Conservation (phyloP, 2,329 filamentous ascomycete species). For the Westerdykella sp. region DNA sequence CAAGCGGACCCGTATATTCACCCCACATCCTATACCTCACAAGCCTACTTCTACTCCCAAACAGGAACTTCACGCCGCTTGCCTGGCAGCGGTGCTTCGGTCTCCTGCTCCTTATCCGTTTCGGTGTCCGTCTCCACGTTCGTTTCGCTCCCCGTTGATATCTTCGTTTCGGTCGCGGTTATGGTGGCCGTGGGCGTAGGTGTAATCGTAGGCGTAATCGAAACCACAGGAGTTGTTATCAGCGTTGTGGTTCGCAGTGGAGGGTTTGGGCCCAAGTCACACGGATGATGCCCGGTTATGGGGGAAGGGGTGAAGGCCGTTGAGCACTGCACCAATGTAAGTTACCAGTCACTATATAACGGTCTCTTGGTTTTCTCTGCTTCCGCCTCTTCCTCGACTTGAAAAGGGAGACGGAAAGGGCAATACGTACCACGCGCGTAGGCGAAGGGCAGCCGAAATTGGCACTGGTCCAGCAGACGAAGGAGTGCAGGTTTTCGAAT, state of each 20-base stretch:
- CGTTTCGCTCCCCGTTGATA: too few relatives aligned
- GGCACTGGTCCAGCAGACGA: constrained; percentile 24
- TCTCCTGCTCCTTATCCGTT: neutral
- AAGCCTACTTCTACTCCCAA: too few relatives aligned
- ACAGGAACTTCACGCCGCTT: neutral
- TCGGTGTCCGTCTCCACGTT: too few relatives aligned
- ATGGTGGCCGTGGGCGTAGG: neutral
- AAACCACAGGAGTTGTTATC: too few relatives aligned
- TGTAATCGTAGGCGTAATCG: neutral
- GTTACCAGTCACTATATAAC: neutral
- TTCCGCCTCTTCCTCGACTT: too few relatives aligned
- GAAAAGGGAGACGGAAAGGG: neutral
- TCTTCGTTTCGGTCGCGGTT: too few relatives aligned
- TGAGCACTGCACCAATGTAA: constrained; percentile 14
- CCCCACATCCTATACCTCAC: too few relatives aligned
- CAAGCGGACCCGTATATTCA: too few relatives aligned
- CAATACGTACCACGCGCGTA: constrained; percentile 13
- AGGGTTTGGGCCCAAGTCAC: constrained; percentile 15
- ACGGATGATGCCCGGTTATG: constrained; percentile 21
- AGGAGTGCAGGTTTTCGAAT: constrained; percentile 28
- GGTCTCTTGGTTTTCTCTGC: too few relatives aligned
- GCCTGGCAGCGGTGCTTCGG: neutral
- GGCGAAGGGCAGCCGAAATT: constrained; percentile 23
- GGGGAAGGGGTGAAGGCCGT: constrained; percentile 19
- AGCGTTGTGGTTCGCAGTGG: too few relatives aligned